Evolutionary conservation across 169 alveolate species (phyloP).

Genomic region (Eimeria nieschulzi): DNA sequence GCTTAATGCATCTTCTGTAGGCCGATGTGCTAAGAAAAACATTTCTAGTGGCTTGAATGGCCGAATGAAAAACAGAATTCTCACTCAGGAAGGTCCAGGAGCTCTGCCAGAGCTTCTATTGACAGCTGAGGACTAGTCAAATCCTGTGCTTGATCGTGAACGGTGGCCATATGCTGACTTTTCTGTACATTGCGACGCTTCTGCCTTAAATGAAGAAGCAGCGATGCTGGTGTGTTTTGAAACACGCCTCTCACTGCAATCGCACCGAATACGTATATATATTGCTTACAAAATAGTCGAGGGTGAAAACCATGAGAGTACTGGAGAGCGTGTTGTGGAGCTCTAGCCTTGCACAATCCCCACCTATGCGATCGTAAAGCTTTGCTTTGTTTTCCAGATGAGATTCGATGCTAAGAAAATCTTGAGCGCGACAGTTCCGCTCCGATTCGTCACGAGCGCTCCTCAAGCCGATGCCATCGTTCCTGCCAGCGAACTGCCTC

Average conservation of each 20-base stretch:
- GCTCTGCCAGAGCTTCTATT: constrained; percentile 52
- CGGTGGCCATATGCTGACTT: background rate
- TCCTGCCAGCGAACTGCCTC: constrained; percentile 58
- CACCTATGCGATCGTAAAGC: constrained; percentile 51
- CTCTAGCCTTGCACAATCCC: background rate
- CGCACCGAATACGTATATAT: background rate
- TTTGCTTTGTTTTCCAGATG: constrained; percentile 45
- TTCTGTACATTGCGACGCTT: constrained; percentile 46
- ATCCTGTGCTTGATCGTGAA: background rate
- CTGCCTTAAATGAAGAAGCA: constrained; percentile 42
- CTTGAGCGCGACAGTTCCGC: background rate
- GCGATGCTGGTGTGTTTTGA: constrained; percentile 35
- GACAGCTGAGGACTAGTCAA: constrained; percentile 31
- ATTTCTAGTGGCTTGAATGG: background rate
- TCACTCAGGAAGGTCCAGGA: constrained; percentile 26
- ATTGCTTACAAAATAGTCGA: no score
- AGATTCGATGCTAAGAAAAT: background rate
- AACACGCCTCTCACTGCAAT: constrained; percentile 40
- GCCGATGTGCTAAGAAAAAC: background rate
- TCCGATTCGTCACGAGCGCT: constrained; percentile 42
- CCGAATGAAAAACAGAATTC: background rate
- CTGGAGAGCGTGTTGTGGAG: no score
- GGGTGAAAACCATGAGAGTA: no score
- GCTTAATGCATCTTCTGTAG: background rate
- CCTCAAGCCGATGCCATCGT: constrained; percentile 49